Base-by-base conservation (phyloP, 2,329 filamentous ascomycete species). In the Coniochaeta hoffmannii region DNA sequence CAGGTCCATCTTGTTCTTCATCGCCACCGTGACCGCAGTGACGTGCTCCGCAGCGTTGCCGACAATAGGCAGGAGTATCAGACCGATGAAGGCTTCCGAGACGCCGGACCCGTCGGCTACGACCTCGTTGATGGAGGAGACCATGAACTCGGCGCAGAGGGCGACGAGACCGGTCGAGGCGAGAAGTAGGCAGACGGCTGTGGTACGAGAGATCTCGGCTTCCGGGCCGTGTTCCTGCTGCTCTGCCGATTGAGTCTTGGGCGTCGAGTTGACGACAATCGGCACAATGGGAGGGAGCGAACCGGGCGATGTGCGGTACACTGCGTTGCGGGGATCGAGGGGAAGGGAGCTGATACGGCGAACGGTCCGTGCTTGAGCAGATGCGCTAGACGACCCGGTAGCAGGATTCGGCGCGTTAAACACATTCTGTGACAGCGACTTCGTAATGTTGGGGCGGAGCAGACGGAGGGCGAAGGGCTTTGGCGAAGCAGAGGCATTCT, bases 1-100 rank as follows among this genome's bases (percentile, higher is more conserved):
- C 34, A 89, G 71, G 67, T 89, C 86, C 83, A 89, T 88, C 73
- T 89, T 88, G 70, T 89, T 88, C 72, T 87, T 87, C 69, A 83
- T 80, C 0, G 86, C 86, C 8, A 88, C 86, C 6, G 81, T 85
- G 22, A 89, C 79, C 4, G 86, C 85, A 3, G 86, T 89, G 12
- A 88, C 83, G 67, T 89, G 86, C 69, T 89, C 86, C 0, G 86
- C 86, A 0, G 86, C 86, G 61, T 89, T 89, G 54, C 86, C 86
- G 14, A 89, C 85, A 56, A 89, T 87, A 9, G 86, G 86, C 1
- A 89, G 74, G 58, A 89, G 81, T 61, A 89, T 88, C 14, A 89
- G 75, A 59, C 86, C 86, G 54, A 89, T 85, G 58, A 89, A 89
- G 6, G 80, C 79, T 65, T 88, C 83, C 56, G 50, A 53, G 2